Percentiles rank a stretch among this genome's conserved stretches.
Evolutionary conservation across 345 rosid genomes (phyloP).

Genomic region (Citrus inodora): DNA sequence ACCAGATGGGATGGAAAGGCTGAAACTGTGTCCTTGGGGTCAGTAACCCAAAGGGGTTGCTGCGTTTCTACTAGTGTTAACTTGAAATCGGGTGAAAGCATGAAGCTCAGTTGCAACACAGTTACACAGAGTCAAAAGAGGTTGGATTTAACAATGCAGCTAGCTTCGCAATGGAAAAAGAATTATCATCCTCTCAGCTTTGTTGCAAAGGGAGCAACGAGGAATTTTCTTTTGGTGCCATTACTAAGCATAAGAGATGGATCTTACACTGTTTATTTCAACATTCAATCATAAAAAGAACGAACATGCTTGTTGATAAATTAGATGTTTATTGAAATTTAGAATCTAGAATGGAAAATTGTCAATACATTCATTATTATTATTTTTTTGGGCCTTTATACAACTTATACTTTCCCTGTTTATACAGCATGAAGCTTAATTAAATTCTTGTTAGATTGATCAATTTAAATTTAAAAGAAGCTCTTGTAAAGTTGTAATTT

Average conservation of each 20-base stretch:
- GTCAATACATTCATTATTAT: too few species aligned
- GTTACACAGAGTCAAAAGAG: constrained; percentile 13
- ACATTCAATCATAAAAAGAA: constrained; percentile 16
- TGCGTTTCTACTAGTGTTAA: constrained; percentile 44
- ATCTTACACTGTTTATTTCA: constrained; percentile 41
- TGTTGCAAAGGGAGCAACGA: constrained; percentile 29
- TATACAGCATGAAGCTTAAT: too few species aligned
- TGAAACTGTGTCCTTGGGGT: constrained; percentile 53
- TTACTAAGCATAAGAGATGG: constrained; percentile 43
- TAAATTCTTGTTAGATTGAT: too few species aligned
- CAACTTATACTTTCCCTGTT: too few species aligned
- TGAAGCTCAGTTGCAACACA: constrained; percentile 49
- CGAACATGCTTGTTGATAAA: too few species aligned
- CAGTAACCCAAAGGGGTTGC: constrained; percentile 50
- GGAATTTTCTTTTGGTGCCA: constrained; percentile 40
- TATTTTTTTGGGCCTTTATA: too few species aligned
- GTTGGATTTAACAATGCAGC: constrained; percentile 33
- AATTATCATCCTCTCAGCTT: constrained; percentile 52
- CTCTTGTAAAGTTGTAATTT: too few species aligned
- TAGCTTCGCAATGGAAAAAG: constrained; percentile 51
- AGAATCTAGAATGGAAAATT: too few species aligned
- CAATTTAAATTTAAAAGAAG: too few species aligned
- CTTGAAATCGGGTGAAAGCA: constrained; percentile 21
- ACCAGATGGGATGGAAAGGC: constrained; percentile 57
- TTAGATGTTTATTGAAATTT: too few species aligned